phyloP scores from a whole-genome alignment of 495 filamentous ascomycete genomes.

The Tuber umbilicatum region DNA sequence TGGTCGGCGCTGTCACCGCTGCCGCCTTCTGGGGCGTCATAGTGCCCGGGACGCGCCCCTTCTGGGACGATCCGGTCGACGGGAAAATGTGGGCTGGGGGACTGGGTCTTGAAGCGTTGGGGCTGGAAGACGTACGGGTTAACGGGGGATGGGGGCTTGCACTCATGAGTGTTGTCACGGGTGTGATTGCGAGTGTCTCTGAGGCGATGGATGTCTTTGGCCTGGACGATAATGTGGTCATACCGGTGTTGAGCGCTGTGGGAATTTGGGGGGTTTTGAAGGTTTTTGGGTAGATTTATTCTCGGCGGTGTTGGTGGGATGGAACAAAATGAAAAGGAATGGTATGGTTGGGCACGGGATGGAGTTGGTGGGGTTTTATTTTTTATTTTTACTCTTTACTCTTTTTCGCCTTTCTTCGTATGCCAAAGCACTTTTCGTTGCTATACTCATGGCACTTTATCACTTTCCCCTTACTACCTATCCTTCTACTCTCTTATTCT shows the following conservation, averaged over 20 bases:
- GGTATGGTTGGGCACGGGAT: neutral
- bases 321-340: neutral
- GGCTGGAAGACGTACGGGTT: constrained; percentile 44
- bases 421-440: neutral
- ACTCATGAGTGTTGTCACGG: constrained; percentile 78
- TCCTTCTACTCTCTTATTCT: neutral
- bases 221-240: constrained; percentile 96
- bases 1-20: constrained; percentile 73
- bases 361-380: neutral
- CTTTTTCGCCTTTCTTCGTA: neutral
- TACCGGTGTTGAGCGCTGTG: constrained; percentile 81
- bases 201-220: constrained; percentile 87
- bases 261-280: constrained; percentile 93
- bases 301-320: constrained; percentile 33
- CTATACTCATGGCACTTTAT: neutral
- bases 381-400: neutral
- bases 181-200: constrained; percentile 75
- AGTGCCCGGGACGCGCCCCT: constrained; percentile 61
- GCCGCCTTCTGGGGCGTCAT: constrained; percentile 81
- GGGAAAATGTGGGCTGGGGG: constrained; percentile 46
- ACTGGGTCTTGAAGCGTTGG: constrained; percentile 35
- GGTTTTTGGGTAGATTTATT: constrained; percentile 60
- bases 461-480: neutral
- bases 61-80: constrained; percentile 56
- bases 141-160: constrained; percentile 70